phyloP scores from a whole-genome alignment of 768 basidiomycete species.

The Mycena chlorophos region DNA sequence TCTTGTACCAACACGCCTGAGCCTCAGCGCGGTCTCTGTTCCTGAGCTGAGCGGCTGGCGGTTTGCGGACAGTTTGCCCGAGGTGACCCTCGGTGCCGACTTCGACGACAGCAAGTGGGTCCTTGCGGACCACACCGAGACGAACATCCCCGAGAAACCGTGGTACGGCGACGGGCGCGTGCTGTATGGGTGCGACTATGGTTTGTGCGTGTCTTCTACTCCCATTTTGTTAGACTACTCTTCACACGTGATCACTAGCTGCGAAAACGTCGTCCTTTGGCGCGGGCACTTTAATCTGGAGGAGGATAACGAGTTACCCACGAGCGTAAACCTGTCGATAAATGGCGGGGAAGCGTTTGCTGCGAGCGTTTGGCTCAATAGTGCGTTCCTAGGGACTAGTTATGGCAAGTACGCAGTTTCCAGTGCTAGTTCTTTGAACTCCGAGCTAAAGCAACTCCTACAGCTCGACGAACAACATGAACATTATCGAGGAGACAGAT shows the following conservation, averaged over 20 bases:
- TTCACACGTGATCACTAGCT: constrained; percentile 42
- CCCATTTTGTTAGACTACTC: background rate
- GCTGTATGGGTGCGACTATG: constrained; percentile 87
- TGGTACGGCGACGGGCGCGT: constrained; percentile 73
- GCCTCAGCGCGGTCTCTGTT: constrained; percentile 34
- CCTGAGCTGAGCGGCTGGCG: constrained; percentile 69
- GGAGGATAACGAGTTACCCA: constrained; percentile 50
- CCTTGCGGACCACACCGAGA: constrained; percentile 66
- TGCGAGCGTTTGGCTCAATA: constrained; percentile 79
- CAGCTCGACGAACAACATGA: constrained; percentile 66
- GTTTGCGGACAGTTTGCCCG: constrained; percentile 75
- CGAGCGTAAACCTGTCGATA: constrained; percentile 71
- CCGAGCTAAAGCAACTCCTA: background rate
- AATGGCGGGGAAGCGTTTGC: constrained; percentile 86
- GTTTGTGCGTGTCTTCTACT: constrained; percentile 55
- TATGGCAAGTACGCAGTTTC: constrained; percentile 62
- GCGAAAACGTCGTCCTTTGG: constrained; percentile 82
- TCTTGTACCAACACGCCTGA: constrained; percentile 34
- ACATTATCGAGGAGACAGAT: constrained; percentile 67
- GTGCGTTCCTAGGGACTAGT: constrained; percentile 68
- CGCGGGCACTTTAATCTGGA: constrained; percentile 68
- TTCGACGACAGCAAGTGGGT: constrained; percentile 71
- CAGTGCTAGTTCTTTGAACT: background rate
- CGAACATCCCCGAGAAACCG: constrained; percentile 70
- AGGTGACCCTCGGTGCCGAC: constrained; percentile 40